These are phyloP conservation scores for Phialemoniopsis sp. DNA, from an alignment of 2,329 filamentous ascomycete genomes.

Conservation along the genomic window DNA sequence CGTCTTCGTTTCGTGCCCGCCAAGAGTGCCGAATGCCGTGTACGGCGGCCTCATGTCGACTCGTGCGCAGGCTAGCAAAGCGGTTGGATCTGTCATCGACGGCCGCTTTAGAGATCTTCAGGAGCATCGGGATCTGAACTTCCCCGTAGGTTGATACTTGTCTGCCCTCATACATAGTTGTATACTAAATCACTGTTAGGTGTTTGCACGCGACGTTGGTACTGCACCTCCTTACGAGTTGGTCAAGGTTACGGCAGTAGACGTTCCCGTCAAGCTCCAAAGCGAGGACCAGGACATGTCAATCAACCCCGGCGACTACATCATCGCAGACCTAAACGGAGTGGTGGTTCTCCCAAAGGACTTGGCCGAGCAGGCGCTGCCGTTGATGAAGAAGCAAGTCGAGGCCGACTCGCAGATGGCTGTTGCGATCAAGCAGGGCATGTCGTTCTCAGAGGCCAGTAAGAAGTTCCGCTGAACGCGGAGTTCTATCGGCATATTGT, in stretches of 20 bases:
- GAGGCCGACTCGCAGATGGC: conserved; percentile 38
- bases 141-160: conserved; percentile 26
- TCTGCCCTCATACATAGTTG: too few relatives aligned
- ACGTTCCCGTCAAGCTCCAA: conserved; percentile 32
- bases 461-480: conserved; percentile 33
- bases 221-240: conserved; percentile 36
- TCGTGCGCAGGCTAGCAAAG: conserved; percentile 36
- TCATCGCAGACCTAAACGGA: conserved; percentile 40
- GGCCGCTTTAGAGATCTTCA: conserved; percentile 47
- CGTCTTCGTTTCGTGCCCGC: conserved; percentile 45
- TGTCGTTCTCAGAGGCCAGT: conserved; percentile 37
- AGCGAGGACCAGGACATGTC: conserved; percentile 30
- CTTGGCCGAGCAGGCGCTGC: conserved; percentile 31
- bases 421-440: conserved; percentile 30
- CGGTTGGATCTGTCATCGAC: conserved; percentile 45
- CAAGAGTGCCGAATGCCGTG: conserved; percentile 40
- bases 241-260: conserved; percentile 35
- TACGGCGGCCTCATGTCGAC: conserved; percentile 52
- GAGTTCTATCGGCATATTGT: too few relatives aligned
- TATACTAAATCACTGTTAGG: conserved; percentile 9
- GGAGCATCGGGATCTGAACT: conserved; percentile 45
- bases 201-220: conserved; percentile 38
- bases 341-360: conserved; percentile 35
- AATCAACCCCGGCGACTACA: conserved; percentile 36
- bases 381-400: conserved; percentile 33